phyloP scores from a whole-genome alignment of 2,329 filamentous ascomycete species.

The Diaporthe eres region DNA sequence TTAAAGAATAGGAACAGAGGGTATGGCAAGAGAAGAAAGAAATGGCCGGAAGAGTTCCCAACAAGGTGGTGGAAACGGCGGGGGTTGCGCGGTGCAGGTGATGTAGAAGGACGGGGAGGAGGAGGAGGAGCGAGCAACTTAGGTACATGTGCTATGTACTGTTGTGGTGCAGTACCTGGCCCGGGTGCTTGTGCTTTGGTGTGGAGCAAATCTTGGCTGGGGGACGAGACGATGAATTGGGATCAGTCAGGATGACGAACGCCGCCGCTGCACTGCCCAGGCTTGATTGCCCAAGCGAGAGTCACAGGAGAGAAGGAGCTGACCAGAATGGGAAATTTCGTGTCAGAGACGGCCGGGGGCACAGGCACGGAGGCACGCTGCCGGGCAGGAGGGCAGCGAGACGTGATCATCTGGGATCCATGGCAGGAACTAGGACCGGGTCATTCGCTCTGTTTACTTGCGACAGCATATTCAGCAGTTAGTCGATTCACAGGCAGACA shows the following conservation, averaged over 20 bases:
- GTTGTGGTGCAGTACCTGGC: background rate
- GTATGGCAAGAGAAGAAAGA: background rate
- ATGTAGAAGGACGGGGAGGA: background rate
- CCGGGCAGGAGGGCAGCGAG: background rate
- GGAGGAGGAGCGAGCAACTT: constrained; percentile 5
- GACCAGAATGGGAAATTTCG: constrained; percentile 28
- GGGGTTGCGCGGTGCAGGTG: constrained; percentile 31
- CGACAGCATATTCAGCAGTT: background rate
- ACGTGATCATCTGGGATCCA: constrained; percentile 20
- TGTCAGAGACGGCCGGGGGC: background rate
- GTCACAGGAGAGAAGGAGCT: constrained; percentile 30
- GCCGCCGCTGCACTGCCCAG: constrained; percentile 34
- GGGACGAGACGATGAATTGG: constrained; percentile 31
- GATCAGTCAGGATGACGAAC: constrained; percentile 37
- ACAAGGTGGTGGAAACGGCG: constrained; percentile 22
- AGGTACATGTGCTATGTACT: constrained; percentile 33
- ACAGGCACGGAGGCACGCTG: background rate
- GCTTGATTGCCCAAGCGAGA: constrained; percentile 25
- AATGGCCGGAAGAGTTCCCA: background rate
- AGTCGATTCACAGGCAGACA: background rate
- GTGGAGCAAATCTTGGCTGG: constrained; percentile 32
- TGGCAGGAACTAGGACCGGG: constrained; percentile 5
- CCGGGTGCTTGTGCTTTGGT: constrained; percentile 18
- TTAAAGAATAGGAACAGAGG: constrained; percentile 30
- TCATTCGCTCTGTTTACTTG: constrained; percentile 31